Percentiles rank a stretch among this genome's conserved stretches.
These are phyloP conservation scores for Geotrichum klebahnii DNA, from an alignment of 1,139 yeast genomes.

Conservation along the genomic window DNA sequence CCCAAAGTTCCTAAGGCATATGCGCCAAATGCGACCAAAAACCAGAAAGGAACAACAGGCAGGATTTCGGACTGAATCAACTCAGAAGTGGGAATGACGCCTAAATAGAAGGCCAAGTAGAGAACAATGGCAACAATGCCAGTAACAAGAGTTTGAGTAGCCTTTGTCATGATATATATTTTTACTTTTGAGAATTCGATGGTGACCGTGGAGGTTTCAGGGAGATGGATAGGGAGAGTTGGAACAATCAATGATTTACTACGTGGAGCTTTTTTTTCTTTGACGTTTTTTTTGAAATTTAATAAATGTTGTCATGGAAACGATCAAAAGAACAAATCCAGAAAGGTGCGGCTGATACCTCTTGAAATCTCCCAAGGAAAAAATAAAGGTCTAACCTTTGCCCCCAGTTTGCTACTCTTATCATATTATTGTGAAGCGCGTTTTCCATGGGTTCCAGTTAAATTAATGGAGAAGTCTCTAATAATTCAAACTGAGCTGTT, in stretches of 20 bases:
- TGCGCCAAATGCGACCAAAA: conserved; percentile 63
- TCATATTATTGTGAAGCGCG: not conserved
- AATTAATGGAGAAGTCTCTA: too few relatives aligned
- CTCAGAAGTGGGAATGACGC: conserved; percentile 55
- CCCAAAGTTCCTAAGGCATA: conserved; percentile 71
- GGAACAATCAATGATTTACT: not conserved
- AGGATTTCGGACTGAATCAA: conserved; percentile 52
- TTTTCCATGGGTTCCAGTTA: too few relatives aligned
- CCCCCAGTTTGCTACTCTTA: not conserved
- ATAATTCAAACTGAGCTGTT: not conserved
- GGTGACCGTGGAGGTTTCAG: not conserved
- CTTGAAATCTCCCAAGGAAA: too few relatives aligned
- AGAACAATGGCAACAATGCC: conserved; percentile 45
- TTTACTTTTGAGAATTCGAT: not conserved
- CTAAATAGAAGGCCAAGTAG: conserved; percentile 52
- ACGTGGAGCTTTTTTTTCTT: conserved; percentile 10
- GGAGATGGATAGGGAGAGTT: not conserved
- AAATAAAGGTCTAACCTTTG: not conserved
- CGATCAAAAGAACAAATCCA: not conserved
- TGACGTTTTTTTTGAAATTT: not conserved
- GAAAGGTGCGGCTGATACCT: conserved; percentile 1
- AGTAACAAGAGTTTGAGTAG: conserved; percentile 55
- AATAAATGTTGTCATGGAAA: conserved; percentile 10
- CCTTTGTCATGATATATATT: conserved; percentile 54
- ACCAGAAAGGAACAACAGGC: conserved; percentile 72